Evolutionary conservation across 140 eudicot species (phyloP).

Genomic region (Erigeron philadelphicus): DNA sequence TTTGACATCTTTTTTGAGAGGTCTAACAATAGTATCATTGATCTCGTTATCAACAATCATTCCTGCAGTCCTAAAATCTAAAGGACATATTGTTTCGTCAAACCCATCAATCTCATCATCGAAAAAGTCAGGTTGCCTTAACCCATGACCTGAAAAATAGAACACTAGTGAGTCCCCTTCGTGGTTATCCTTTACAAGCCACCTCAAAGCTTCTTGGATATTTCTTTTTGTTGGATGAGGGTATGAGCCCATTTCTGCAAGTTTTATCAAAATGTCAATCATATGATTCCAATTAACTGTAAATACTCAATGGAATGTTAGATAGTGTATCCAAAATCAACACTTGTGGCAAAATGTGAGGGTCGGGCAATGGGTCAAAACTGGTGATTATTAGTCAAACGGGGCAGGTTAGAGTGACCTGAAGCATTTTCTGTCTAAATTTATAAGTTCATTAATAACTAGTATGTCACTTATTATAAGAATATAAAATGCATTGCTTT

Average conservation of each 20-base stretch:
- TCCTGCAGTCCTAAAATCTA: constrained; percentile 67
- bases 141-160: constrained; percentile 79
- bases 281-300: background rate
- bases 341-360: background rate
- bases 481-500: too few relatives aligned
- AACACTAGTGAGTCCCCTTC: constrained; percentile 74
- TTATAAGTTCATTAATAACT: too few relatives aligned
- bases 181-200: constrained; percentile 58
- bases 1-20: constrained; percentile 53
- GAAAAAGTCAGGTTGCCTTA: constrained; percentile 50
- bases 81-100: constrained; percentile 74
- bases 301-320: background rate
- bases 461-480: too few relatives aligned
- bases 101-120: constrained; percentile 72
- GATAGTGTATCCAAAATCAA: background rate
- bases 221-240: constrained; percentile 59
- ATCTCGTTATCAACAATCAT: constrained; percentile 59
- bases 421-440: too few relatives aligned
- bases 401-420: too few relatives aligned
- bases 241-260: constrained; percentile 47
- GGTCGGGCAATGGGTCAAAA: background rate
- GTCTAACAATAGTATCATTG: constrained; percentile 59
- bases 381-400: too few relatives aligned
- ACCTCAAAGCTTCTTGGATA: constrained; percentile 55
- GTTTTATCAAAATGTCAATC: constrained; percentile 1